Percentiles rank a stretch among this genome's conserved stretches.
Conservation (phyloP, 1,284 basidiomycete species). For the Fomitopsis pinicola region DNA sequence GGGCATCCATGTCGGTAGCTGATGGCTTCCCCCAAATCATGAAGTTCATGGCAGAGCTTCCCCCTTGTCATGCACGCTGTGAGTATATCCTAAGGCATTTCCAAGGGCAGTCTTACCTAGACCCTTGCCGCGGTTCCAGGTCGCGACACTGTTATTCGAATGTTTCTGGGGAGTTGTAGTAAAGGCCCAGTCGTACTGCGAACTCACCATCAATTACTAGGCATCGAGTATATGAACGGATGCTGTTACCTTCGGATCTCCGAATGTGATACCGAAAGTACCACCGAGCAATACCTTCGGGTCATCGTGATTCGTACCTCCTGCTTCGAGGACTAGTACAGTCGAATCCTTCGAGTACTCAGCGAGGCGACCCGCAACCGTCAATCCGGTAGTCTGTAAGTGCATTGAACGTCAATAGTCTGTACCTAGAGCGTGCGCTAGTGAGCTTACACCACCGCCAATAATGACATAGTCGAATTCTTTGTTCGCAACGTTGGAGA, state of each 20-base stretch:
- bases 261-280: background rate
- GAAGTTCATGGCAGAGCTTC: constrained; percentile 21
- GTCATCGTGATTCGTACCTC: constrained; percentile 28
- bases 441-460: constrained; percentile 10
- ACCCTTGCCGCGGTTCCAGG: background rate
- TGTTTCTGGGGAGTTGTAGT: constrained; percentile 12
- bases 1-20: constrained; percentile 16
- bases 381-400: constrained; percentile 17
- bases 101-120: too few species aligned
- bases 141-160: constrained; percentile 3
- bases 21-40: constrained; percentile 17
- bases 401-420: background rate
- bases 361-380: constrained; percentile 20
- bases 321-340: constrained; percentile 37
- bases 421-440: background rate
- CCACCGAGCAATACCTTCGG: constrained; percentile 22
- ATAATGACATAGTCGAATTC: constrained; percentile 19
- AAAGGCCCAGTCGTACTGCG: constrained; percentile 24
- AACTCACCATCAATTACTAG: background rate
- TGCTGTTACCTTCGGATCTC: background rate
- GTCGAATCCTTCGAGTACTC: constrained; percentile 21
- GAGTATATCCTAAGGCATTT: constrained; percentile 5
- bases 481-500: constrained; percentile 8
- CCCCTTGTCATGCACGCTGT: constrained; percentile 7
- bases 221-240: too few species aligned